A percentile compares a stretch with the other conserved stretches of the same genome.
Conservation (phyloP, 2,329 filamentous ascomycete genomes). For the Cytospora chrysosperma region DNA sequence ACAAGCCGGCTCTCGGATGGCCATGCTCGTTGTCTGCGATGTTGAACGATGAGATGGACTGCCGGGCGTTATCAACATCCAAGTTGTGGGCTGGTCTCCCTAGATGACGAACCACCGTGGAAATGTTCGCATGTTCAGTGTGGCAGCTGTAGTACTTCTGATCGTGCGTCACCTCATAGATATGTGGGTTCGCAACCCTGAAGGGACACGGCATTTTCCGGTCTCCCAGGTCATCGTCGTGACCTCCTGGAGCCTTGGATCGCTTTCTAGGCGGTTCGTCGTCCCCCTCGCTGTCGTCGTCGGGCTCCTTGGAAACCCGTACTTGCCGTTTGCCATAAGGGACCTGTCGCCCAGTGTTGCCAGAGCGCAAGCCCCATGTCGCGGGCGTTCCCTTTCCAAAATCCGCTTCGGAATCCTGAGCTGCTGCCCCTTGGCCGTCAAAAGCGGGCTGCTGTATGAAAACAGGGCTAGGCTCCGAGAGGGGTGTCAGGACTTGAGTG, state of each 20-base stretch:
- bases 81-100: conserved; percentile 34
- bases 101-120: conserved; percentile 37
- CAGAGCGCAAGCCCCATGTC: conserved; percentile 3
- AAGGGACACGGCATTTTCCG: conserved; percentile 30
- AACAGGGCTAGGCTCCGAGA: conserved; percentile 20
- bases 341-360: conserved; percentile 2
- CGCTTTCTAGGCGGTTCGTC: conserved; percentile 24
- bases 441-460: conserved; percentile 4
- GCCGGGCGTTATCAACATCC: conserved; percentile 25
- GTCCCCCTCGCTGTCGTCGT: conserved; percentile 19
- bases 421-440: conserved; percentile 4
- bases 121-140: conserved; percentile 35
- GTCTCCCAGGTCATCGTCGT: conserved; percentile 28
- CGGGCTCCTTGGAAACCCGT: conserved; percentile 3
- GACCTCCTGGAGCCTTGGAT: conserved; percentile 23
- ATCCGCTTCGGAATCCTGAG: conserved; percentile 16
- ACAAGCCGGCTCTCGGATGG: conserved; percentile 34
- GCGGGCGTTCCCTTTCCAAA: neutral
- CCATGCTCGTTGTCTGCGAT: conserved; percentile 26
- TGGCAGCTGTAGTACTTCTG: conserved; percentile 35
- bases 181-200: conserved; percentile 25
- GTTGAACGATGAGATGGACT: conserved; percentile 34
- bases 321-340: conserved; percentile 16
- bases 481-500: conserved; percentile 19
- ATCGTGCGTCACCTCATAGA: conserved; percentile 28